Evolutionary conservation across 495 filamentous ascomycete genomes (phyloP).

Genomic region (Xeromyces bisporus): DNA sequence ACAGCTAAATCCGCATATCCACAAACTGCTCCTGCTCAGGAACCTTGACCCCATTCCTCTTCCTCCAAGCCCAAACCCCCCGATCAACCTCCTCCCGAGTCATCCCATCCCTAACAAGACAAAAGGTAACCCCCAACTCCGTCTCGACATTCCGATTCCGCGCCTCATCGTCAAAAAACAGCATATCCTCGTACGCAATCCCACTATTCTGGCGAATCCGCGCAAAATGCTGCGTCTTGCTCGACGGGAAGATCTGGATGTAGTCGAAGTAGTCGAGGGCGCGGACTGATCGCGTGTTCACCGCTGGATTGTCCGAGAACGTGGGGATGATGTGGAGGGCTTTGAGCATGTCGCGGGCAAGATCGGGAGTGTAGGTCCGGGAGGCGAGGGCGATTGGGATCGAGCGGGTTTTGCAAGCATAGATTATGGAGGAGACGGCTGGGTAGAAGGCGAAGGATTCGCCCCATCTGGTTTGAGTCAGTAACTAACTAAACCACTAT

Average conservation of each 20-base stretch:
- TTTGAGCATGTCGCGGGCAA: slow-evolving; percentile 66
- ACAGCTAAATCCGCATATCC: slow-evolving; percentile 1
- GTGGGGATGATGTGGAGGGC: slow-evolving; percentile 47
- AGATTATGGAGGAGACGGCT: slow-evolving; percentile 57
- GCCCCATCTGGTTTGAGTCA: slow-evolving; percentile 40
- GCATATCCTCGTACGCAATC: slow-evolving; percentile 56
- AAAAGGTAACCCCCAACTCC: slow-evolving; percentile 64
- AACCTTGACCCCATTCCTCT: slow-evolving; percentile 39
- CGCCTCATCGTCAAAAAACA: slow-evolving; percentile 92
- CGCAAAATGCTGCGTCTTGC: slow-evolving; percentile 73
- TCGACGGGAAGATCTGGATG: slow-evolving; percentile 77
- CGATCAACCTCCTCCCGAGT: slow-evolving; percentile 62
- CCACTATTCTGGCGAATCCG: slow-evolving; percentile 49
- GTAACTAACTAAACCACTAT: not conserved
- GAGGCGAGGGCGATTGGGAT: slow-evolving; percentile 62
- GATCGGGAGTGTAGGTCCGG: slow-evolving; percentile 65
- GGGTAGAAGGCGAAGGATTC: slow-evolving; percentile 70
- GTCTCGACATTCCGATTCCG: slow-evolving; percentile 75
- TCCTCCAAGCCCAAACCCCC: slow-evolving; percentile 71
- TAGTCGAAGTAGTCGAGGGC: slow-evolving; percentile 65
- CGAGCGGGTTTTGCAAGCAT: slow-evolving; percentile 35
- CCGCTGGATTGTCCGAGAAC: slow-evolving; percentile 23
- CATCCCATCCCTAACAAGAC: slow-evolving; percentile 63
- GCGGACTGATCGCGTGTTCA: slow-evolving; percentile 23
- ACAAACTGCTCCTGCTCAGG: slow-evolving; percentile 3